A percentile compares a stretch with the other conserved stretches of the same genome.
Conservation (phyloP, 768 basidiomycete genomes). For the Artomyces pyxidatus region DNA sequence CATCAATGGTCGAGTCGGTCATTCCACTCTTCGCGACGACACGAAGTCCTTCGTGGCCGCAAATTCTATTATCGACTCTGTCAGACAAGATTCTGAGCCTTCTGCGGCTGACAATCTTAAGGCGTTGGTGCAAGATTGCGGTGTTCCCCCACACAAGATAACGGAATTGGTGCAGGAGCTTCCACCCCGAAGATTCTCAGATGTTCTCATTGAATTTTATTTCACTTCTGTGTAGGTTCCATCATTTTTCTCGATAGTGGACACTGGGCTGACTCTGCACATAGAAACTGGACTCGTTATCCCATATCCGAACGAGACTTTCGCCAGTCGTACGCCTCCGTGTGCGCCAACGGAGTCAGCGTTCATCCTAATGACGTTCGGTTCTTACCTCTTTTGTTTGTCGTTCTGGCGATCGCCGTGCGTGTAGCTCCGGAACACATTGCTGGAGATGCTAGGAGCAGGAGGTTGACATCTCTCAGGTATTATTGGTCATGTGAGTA, state of each 20-base stretch:
- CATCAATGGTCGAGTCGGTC: background rate
- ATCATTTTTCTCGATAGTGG: slow-evolving; percentile 1
- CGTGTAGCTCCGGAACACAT: slow-evolving; percentile 81
- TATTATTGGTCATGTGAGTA: slow-evolving; percentile 94
- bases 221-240: slow-evolving; percentile 58
- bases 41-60: slow-evolving; percentile 20
- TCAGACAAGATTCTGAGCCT: slow-evolving; percentile 34
- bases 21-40: slow-evolving; percentile 18
- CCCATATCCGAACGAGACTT: slow-evolving; percentile 84
- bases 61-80: slow-evolving; percentile 32
- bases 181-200: slow-evolving; percentile 67
- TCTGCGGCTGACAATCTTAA: slow-evolving; percentile 77
- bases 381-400: slow-evolving; percentile 88
- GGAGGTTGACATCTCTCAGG: slow-evolving; percentile 73
- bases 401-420: slow-evolving; percentile 82
- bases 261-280: too few relatives aligned
- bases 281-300: slow-evolving; percentile 89
- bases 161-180: slow-evolving; percentile 85
- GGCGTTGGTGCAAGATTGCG: slow-evolving; percentile 85
- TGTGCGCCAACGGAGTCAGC: slow-evolving; percentile 53
- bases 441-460: slow-evolving; percentile 67
- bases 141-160: slow-evolving; percentile 85
- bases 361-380: slow-evolving; percentile 71
- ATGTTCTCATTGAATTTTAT: slow-evolving; percentile 77
- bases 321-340: slow-evolving; percentile 57